A percentile compares a stretch with the other conserved stretches of the same genome.
These are phyloP conservation scores for Dendrostoma leiphaemia DNA, from an alignment of 2,329 filamentous ascomycete species.

Conservation along the genomic window DNA sequence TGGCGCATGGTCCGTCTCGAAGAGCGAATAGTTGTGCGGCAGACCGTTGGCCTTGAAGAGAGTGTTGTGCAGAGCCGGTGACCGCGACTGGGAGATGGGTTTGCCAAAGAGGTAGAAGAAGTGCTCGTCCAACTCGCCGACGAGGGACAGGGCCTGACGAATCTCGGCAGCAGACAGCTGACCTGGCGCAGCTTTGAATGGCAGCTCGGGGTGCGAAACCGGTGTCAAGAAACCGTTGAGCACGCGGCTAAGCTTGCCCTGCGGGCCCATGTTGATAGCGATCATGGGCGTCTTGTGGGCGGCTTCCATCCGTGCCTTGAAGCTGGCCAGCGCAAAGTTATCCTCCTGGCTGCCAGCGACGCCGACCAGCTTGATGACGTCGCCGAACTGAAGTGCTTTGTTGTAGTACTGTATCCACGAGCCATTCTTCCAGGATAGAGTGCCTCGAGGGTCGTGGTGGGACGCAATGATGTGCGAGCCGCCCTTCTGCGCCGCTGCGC, in stretches of 20 bases:
- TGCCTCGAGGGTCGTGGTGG: conserved; percentile 81
- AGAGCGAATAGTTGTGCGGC: conserved; percentile 74
- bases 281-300: conserved; percentile 83
- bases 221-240: conserved; percentile 93
- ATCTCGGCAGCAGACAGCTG: conserved; percentile 92
- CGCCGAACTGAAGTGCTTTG: conserved; percentile 81
- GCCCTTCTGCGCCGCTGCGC: conserved; percentile 65
- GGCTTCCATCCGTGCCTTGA: conserved; percentile 72
- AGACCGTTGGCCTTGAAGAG: conserved; percentile 76
- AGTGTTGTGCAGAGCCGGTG: conserved; percentile 85
- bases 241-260: conserved; percentile 85
- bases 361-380: conserved; percentile 93
- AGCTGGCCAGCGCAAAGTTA: conserved; percentile 80
- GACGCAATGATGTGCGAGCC: conserved; percentile 87
- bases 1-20: conserved; percentile 68
- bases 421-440: conserved; percentile 86
- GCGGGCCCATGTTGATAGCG: conserved; percentile 89
- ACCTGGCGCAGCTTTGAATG: conserved; percentile 89
- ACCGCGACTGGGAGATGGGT: conserved; percentile 78
- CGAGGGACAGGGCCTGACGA: conserved; percentile 69
- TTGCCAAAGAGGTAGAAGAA: conserved; percentile 86
- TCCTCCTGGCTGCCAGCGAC: conserved; percentile 74
- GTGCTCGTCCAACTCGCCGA: conserved; percentile 74
- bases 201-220: conserved; percentile 84
- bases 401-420: conserved; percentile 92